Evolutionary conservation across 2,329 filamentous ascomycete species (phyloP), one percentile per base, ranked within the genome.

Genomic region (Alternaria alternata): DNA sequence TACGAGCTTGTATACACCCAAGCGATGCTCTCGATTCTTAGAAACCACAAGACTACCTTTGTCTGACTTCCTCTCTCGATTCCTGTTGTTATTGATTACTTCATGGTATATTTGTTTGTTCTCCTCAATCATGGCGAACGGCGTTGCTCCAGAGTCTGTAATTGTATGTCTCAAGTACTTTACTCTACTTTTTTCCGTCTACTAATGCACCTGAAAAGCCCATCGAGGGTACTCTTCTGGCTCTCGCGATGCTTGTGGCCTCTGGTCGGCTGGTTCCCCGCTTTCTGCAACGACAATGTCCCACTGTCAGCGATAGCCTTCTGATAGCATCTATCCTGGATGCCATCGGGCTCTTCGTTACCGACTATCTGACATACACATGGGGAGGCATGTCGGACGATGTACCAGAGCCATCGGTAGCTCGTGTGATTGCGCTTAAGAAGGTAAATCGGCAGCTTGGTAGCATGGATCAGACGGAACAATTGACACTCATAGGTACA

Each of bases 311-410:
- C 51, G 67, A 70, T 38, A 57, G 46, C 16, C 64, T 70, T 12
- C 7, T 70, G 22, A 62, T 69, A 28, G 64, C 61, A 18, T 67
- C 66, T 4, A 58, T 69, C 14, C 28, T 64, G 39, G 61, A 70
- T 46, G 57, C 61, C 4, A 38, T 70, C 5, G 67, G 61, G 6
- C 63, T 70, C 4, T 66, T 70, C 54, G 44, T 56, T 16, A 70
- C 66, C 49, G 67, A 70, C 54, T 49, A 61, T 11, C 52, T 70
- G 60, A 70, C 67, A 28, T 70, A 70, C 24, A 47, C 55, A 26
- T 61, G 51, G 58, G 67, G 67, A 26, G 67, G 67, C 6, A 70
- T 70, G 64, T 48, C 53, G 11, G 60, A 64, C n/a, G 53, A 62
- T 8, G 60, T 54, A 20, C 20, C 57, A 8, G 63, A 65, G 18